These are phyloP conservation scores for Ottelia alismoides DNA, from an alignment of 106 monocot genomes.

Conservation along the genomic window DNA sequence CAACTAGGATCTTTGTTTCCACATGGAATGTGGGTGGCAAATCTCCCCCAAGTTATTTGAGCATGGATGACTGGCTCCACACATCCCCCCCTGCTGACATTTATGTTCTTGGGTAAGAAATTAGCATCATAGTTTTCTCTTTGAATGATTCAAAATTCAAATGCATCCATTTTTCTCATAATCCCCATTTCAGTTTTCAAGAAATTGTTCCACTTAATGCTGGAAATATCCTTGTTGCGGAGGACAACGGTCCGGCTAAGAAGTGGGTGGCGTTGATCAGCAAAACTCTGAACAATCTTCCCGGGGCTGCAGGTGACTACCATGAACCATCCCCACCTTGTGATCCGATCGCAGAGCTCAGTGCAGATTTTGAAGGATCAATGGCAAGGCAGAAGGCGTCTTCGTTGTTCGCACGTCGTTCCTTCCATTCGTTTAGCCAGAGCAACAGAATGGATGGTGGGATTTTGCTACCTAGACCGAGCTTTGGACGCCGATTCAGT, in stretches of 20 bases:
- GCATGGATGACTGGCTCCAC: conserved; percentile 79
- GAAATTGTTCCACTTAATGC: conserved; percentile 90
- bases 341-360: conserved; percentile 40
- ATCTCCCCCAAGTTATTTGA: conserved; percentile 55
- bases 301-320: conserved; percentile 26
- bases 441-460: conserved; percentile 46
- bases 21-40: conserved; percentile 96
- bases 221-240: conserved; percentile 69
- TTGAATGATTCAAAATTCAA: background rate
- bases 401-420: conserved; percentile 47
- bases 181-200: conserved; percentile 39
- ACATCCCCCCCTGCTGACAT: conserved; percentile 72
- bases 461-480: conserved; percentile 26
- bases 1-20: conserved; percentile 62
- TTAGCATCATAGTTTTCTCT: no score
- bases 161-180: background rate
- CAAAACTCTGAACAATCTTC: conserved; percentile 54
- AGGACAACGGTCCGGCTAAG: conserved; percentile 66
- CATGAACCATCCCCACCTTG: conserved; percentile 43
- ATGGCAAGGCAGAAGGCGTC: conserved; percentile 35
- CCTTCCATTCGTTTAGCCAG: conserved; percentile 38
- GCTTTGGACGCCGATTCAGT: conserved; percentile 44
- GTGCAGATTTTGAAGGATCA: conserved; percentile 58
- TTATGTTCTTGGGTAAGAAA: conserved; percentile 70
- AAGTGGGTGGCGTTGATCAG: conserved; percentile 66